Base-by-base conservation (phyloP, 129 eudicot genomes). In the Flaveria sonorensis region DNA sequence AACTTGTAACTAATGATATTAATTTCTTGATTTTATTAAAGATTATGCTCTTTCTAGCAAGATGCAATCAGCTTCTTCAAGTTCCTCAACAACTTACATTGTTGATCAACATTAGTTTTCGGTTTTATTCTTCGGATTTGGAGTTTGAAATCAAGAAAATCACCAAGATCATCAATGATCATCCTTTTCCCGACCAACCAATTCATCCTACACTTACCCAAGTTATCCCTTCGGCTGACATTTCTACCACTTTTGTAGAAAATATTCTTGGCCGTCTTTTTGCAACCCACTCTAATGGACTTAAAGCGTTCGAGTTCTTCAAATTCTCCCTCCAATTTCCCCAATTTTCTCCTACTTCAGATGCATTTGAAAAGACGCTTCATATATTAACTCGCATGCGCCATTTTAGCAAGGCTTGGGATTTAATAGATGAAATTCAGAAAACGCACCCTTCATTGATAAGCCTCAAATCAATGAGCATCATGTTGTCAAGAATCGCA, bases 371-470 rank as follows among this genome's bases (percentile, higher is more conserved):
- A 81, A 92, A 88, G 78, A 90, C 90, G 9, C 90, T 92, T 55
- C 98, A 90, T 76, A 92, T 92, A 72, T 83, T 92, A 70, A 69
- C 92, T 7, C 83, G 96, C 24, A 92, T 92, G 98, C 90, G 98
- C 19, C 70, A 85, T 77, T 90, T 90, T 76, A 79, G 57, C 16
- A 84, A 90, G 67, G 98, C 98, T 6, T 92, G 98, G 98, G 90
- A 90, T 63, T 75, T 92, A 36, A 83, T 92, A 77, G 87, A 85
- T 74, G 84, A 83, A 59, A 76, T 87, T 36, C 80, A 76, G 14
- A 52, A 51, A 26, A 62, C 68, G 15, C 92, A 90, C 81, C 98
- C 88, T 53, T 81, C 87, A 6, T 78, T 92, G 79, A 80, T 92
- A 64, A 90, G 89, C 42, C 74, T 85, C 15, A 92, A 92, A 77